Evolutionary conservation across 805 yeast genomes (phyloP).

Genomic region (Sugiyamaella americana): DNA sequence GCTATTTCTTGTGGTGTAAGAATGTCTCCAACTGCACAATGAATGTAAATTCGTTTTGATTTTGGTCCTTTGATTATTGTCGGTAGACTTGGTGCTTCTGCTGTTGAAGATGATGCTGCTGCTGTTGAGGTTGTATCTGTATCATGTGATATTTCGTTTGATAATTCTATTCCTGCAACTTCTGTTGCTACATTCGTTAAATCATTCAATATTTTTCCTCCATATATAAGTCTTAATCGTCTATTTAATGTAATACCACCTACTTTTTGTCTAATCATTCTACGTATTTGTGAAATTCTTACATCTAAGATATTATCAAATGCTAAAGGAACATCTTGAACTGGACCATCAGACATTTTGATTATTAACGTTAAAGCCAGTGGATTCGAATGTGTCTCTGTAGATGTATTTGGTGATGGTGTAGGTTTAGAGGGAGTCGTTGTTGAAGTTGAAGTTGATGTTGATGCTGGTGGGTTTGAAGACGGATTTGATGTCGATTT

Average conservation of each 20-base stretch:
- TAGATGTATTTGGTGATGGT: constrained; percentile 2
- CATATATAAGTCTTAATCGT: constrained; percentile 59
- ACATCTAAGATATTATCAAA: constrained; percentile 31
- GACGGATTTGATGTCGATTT: not conserved
- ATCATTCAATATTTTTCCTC: constrained; percentile 60
- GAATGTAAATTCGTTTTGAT: constrained; percentile 47
- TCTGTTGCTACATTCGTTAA: constrained; percentile 50
- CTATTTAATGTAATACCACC: constrained; percentile 36
- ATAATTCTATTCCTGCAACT: constrained; percentile 30
- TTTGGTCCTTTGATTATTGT: constrained; percentile 3
- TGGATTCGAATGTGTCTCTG: no score
- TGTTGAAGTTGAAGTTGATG: not conserved
- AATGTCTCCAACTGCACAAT: constrained; percentile 71
- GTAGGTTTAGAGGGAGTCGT: not conserved
- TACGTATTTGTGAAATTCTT: constrained; percentile 38
- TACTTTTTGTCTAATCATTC: constrained; percentile 36
- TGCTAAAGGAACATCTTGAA: constrained; percentile 39
- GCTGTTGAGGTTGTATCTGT: not conserved
- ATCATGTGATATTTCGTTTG: constrained; percentile 1
- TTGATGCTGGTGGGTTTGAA: not conserved
- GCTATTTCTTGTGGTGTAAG: constrained; percentile 49
- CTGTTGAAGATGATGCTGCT: not conserved
- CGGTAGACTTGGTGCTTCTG: no score
- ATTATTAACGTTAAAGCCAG: constrained; percentile 27
- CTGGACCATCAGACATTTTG: constrained; percentile 42